Evolutionary conservation across 257 asterid genomes (phyloP).

Genomic region (Nicotiana attenuata): DNA sequence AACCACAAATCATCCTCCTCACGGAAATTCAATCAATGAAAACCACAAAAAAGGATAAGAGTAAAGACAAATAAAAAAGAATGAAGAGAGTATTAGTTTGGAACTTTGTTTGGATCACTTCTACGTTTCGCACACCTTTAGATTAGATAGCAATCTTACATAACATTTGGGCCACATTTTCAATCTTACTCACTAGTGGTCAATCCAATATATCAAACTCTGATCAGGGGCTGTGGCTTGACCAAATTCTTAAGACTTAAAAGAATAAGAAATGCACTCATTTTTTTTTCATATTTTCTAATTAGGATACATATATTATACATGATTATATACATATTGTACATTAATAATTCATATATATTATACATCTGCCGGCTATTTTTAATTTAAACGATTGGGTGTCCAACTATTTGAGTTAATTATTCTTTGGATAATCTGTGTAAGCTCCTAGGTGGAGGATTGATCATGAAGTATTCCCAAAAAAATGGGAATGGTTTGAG

Average conservation of each 20-base stretch:
- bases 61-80: conserved; percentile 7
- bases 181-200: neutral
- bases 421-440: neutral
- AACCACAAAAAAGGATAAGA: conserved; percentile 5
- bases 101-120: neutral
- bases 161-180: conserved; percentile 2
- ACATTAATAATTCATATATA: too few species aligned
- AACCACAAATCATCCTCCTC: neutral
- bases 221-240: neutral
- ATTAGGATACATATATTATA: too few species aligned
- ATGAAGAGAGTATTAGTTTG: neutral
- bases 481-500: neutral
- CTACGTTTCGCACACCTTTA: neutral
- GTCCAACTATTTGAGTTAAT: too few species aligned
- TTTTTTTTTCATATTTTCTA: too few species aligned
- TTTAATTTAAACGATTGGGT: rapidly evolving
- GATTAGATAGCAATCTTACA: neutral
- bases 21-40: conserved; percentile 7
- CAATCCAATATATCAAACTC: conserved; percentile 3
- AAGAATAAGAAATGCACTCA: too few species aligned
- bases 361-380: rapidly evolving
- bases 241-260: neutral
- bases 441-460: conserved; percentile 6
- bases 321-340: too few species aligned
- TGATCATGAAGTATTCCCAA: neutral